These are phyloP conservation scores for Pseudopyricularia javanii DNA, from an alignment of 2,329 filamentous ascomycete species.

Conservation along the genomic window DNA sequence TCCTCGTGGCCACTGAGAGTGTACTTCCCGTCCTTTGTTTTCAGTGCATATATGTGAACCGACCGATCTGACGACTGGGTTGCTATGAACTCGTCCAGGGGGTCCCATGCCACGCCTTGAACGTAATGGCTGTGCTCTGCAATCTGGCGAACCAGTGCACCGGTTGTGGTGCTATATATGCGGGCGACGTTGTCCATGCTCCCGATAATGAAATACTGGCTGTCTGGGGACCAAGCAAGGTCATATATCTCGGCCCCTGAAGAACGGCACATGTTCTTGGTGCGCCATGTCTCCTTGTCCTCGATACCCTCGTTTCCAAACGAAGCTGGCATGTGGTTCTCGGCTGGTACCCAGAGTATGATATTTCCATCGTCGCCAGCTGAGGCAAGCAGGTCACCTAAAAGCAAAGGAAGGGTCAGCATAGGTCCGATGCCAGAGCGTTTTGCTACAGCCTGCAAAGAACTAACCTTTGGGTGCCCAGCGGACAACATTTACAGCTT, in stretches of 20 bases:
- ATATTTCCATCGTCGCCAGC: slow-evolving; percentile 97
- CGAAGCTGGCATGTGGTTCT: slow-evolving; percentile 46
- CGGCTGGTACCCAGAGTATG: slow-evolving; percentile 87
- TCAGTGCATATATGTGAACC: slow-evolving; percentile 92
- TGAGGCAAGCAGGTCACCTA: slow-evolving; percentile 86
- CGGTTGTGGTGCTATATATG: slow-evolving; percentile 87
- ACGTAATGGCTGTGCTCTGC: slow-evolving; percentile 98
- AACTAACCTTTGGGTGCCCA: slow-evolving; percentile 77
- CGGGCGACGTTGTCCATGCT: slow-evolving; percentile 98
- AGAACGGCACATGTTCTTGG: slow-evolving; percentile 95
- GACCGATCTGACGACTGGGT: slow-evolving; percentile 97
- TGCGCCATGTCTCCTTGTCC: slow-evolving; percentile 93
- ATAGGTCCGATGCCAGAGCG: neutral
- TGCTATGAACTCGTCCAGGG: slow-evolving; percentile 92
- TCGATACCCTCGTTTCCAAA: slow-evolving; percentile 80
- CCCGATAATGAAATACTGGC: slow-evolving; percentile 88
- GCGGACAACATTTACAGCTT: slow-evolving; percentile 94
- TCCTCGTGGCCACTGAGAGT: slow-evolving; percentile 53
- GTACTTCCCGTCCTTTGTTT: slow-evolving; percentile 93
- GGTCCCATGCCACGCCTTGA: slow-evolving; percentile 97
- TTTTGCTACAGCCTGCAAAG: neutral
- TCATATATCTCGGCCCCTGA: slow-evolving; percentile 96
- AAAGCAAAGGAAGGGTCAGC: neutral
- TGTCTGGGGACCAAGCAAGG: slow-evolving; percentile 97
- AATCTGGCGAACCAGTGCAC: slow-evolving; percentile 71